Conservation (phyloP, 345 rosid genomes). For the Salix caprea region DNA sequence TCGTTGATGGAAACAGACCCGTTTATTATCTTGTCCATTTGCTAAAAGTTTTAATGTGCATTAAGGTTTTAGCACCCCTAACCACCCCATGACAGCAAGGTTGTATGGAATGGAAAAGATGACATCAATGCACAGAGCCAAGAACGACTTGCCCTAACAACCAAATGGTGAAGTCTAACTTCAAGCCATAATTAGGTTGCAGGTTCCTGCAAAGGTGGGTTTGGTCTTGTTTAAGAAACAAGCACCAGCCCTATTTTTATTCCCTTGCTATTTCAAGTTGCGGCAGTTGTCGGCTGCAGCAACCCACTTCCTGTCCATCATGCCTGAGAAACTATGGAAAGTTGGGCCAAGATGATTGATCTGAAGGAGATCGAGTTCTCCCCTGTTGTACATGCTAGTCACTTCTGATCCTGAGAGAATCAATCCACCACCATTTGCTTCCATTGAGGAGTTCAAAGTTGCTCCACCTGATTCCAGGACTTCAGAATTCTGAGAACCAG, state of each 20-base stretch:
- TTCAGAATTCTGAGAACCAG: constrained; percentile 75
- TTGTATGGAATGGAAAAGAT: constrained; percentile 18
- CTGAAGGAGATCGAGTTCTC: constrained; percentile 25
- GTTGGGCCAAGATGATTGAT: constrained; percentile 37
- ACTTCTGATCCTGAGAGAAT: constrained; percentile 65
- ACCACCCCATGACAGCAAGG: constrained; percentile 9
- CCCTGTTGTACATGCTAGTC: constrained; percentile 58
- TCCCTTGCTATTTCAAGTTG: constrained; percentile 49
- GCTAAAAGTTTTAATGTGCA: constrained; percentile 6
- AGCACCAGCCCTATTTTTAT: constrained; percentile 26
- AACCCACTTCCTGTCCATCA: constrained; percentile 57
- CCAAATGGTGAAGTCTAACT: constrained; percentile 39
- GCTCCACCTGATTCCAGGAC: constrained; percentile 73
- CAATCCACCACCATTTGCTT: constrained; percentile 37
- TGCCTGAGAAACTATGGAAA: constrained; percentile 38
- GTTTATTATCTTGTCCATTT: background rate
- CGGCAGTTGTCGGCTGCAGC: constrained; percentile 55
- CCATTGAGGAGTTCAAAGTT: constrained; percentile 54
- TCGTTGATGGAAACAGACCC: background rate
- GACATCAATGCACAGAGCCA: constrained; percentile 48
- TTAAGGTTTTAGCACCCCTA: constrained; percentile 18
- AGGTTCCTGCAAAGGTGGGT: constrained; percentile 13
- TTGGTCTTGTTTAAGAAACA: constrained; percentile 11
- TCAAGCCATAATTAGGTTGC: constrained; percentile 35
- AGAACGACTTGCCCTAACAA: constrained; percentile 95